These are phyloP conservation scores for Seminavis robusta DNA, from an alignment of 108 stramenopile genomes.

Conservation along the genomic window DNA sequence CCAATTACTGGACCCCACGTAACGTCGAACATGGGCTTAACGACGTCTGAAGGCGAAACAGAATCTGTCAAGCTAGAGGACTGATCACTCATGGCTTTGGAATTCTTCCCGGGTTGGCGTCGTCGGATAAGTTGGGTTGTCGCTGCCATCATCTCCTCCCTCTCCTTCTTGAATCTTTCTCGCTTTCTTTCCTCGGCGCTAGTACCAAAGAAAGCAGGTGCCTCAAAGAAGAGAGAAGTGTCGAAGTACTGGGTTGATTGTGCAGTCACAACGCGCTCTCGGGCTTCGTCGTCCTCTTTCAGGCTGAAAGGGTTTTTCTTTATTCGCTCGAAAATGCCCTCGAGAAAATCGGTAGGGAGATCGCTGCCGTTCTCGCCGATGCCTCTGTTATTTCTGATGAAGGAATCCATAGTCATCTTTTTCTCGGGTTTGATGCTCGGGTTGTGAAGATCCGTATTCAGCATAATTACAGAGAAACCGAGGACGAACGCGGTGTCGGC, in stretches of 20 bases:
- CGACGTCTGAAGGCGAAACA: slow-evolving; percentile 72
- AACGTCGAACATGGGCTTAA: slow-evolving; percentile 96
- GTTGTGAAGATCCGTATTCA: slow-evolving; percentile 99
- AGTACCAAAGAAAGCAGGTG: slow-evolving; percentile 41
- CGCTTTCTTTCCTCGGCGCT: slow-evolving; percentile 70
- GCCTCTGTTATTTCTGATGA: slow-evolving; percentile 93
- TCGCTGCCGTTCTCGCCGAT: slow-evolving; percentile 93
- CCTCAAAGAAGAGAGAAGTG: slow-evolving; percentile 67
- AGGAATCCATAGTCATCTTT: slow-evolving; percentile 94
- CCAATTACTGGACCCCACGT: slow-evolving; percentile 97
- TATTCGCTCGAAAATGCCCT: slow-evolving; percentile 93
- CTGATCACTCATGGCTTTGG: not conserved
- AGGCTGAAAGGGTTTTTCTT: slow-evolving; percentile 90
- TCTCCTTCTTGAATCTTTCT: slow-evolving; percentile 87
- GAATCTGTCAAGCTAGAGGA: slow-evolving; percentile 19
- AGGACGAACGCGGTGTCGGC: slow-evolving; percentile 99
- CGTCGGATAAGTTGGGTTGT: slow-evolving; percentile 67
- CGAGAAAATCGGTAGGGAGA: slow-evolving; percentile 87
- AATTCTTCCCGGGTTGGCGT: slow-evolving; percentile 5
- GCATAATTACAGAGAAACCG: slow-evolving; percentile 99
- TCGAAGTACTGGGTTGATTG: slow-evolving; percentile 42
- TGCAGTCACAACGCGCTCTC: slow-evolving; percentile 45
- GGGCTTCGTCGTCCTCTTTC: slow-evolving; percentile 93
- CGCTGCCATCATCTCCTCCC: slow-evolving; percentile 90
- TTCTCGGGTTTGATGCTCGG: slow-evolving; percentile 92